Evolutionary conservation across 306 rosid species (phyloP).

Genomic region (Boehmeria nivea): DNA sequence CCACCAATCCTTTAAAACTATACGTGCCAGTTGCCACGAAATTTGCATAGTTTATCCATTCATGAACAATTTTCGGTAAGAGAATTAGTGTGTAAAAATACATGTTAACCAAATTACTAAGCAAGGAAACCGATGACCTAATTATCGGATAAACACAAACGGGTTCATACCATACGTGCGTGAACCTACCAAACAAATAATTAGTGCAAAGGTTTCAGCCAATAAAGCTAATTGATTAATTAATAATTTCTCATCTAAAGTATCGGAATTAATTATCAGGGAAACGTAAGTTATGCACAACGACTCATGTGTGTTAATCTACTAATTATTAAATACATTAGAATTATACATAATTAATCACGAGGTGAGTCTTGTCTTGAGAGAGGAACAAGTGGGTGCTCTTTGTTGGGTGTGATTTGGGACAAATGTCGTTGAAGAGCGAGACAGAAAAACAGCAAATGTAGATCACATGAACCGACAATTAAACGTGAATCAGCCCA

Average conservation of each 20-base stretch:
- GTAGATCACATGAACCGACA: constrained; percentile 29
- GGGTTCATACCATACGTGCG: background rate
- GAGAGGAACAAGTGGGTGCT: background rate
- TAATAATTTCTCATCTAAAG: background rate
- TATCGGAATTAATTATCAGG: background rate
- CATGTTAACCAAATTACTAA: background rate
- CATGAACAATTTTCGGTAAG: background rate
- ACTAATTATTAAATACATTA: background rate
- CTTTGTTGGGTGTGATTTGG: background rate
- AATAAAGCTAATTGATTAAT: background rate
- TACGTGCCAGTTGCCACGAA: background rate
- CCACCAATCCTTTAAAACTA: background rate
- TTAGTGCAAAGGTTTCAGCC: too few relatives aligned
- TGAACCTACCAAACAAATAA: background rate
- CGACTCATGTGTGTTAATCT: background rate
- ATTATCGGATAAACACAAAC: background rate
- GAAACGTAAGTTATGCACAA: background rate
- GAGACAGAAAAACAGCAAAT: constrained; percentile 32
- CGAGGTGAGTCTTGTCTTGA: constrained; percentile 11
- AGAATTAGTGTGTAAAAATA: background rate
- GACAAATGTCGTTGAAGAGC: constrained; percentile 26
- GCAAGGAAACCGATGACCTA: background rate
- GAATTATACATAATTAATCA: background rate
- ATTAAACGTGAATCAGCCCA: constrained; percentile 24
- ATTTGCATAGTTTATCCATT: constrained; percentile 5